A percentile compares a stretch with the other conserved stretches of the same genome.
These are phyloP conservation scores for Rhododendron henanense DNA, from an alignment of 148 eudicot genomes.

Conservation along the genomic window DNA sequence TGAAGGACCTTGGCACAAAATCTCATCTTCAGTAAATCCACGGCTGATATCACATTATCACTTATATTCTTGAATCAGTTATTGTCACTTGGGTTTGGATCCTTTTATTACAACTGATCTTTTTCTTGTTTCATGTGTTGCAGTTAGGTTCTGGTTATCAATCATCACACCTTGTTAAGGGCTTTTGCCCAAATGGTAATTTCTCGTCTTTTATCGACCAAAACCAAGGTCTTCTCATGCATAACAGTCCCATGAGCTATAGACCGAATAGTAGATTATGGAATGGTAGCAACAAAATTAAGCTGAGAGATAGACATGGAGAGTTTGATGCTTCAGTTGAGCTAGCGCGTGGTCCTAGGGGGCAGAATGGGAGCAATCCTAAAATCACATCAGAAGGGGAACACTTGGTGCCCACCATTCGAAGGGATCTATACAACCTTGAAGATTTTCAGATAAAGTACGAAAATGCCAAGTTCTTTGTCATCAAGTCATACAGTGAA, in stretches of 20 bases:
- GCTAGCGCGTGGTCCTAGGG: constrained; percentile 82
- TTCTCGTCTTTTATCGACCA: constrained; percentile 40
- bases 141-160: constrained; percentile 58
- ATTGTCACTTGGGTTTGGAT: background rate
- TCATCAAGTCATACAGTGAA: constrained; percentile 93
- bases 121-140: constrained; percentile 19
- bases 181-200: constrained; percentile 35
- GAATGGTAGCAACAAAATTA: constrained; percentile 44
- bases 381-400: constrained; percentile 30
- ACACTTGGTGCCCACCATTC: constrained; percentile 15
- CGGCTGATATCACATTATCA: too few relatives aligned
- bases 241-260: constrained; percentile 40
- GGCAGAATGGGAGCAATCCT: constrained; percentile 30
- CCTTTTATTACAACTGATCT: background rate
- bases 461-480: constrained; percentile 69
- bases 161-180: constrained; percentile 35
- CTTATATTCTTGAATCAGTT: background rate
- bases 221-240: constrained; percentile 44
- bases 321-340: constrained; percentile 50
- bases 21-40: background rate
- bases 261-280: constrained; percentile 50
- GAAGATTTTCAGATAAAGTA: constrained; percentile 55
- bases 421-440: constrained; percentile 47
- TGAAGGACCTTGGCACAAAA: background rate
- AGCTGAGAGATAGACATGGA: constrained; percentile 35